Base-by-base conservation (phyloP, 2,329 filamentous ascomycete genomes). In the Hortaea werneckii region DNA sequence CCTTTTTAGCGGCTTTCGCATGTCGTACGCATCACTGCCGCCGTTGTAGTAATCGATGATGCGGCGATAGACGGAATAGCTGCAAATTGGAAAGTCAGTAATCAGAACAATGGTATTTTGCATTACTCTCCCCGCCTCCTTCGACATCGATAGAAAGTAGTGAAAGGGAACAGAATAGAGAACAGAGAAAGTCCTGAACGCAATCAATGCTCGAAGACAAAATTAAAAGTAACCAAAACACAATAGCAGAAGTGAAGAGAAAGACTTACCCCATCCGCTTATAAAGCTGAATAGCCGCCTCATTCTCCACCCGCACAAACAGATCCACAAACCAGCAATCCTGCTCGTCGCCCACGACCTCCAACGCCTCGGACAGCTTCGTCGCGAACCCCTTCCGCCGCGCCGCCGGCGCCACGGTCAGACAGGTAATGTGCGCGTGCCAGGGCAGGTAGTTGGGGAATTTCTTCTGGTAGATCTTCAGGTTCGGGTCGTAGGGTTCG, bases 401-500 rank as follows among this genome's bases (percentile, higher is more conserved):
- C 42, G 87, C 87, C 46, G 83, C 80, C 0, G 92, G 92, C 0
- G 90, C 83, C 13, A 98, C 87, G 0, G 92, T 96, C 43, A 98
- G 75, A 32, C 90, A 92, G 4, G 92, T 98, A 62, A 98, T 94
- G 68, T 98, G 92, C 13, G 88, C 90, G 70, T 98, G 92, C 87
- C 88, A 96, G n/a, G 90, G 90, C n/a, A 95, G 83, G 69, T 94
- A 94, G 69, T 95, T 71, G 4, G 69, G 65, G 51, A 67, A 65
- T 9, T 68, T 63, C 54, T 65, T 69, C 37, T 56, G 56, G 45
- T 65, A 65, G 44, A 61, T 56, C 13, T 57, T 60, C 20, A 64
- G 49, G 40, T 56, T 44, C 10, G 71, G 88, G 59, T 83, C 76
- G 42, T 87, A 92, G 59, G 80, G 80, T 49, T 79, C 76, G 64